Base-by-base conservation (phyloP, 805 yeast species). In the Candida fluviatilis region DNA sequence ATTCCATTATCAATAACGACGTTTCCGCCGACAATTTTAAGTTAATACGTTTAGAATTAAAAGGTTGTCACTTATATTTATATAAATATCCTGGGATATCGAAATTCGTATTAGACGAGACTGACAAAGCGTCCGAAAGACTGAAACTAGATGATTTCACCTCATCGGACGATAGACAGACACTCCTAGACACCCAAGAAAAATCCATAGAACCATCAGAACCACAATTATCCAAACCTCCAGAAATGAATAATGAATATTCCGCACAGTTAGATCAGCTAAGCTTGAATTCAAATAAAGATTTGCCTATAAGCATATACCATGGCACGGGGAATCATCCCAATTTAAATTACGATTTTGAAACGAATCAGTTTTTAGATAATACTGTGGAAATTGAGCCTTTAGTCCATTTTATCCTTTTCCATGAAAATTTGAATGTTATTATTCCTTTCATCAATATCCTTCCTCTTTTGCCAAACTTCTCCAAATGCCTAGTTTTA, bases 351-450 rank as follows among this genome's bases (percentile, higher is more conserved):
- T 55, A 76, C 40, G 86, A 82, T 50, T 54, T 75, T 15, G 72
- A 48, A 10, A 41, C 47, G 15, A 50, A 73, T 14, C 44, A 50
- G 13, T 64, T 73, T 19, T 46, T 69, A 5, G 69, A 75, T 16
- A 86, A 86, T n/a, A 23, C 44, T 54, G 24, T 33, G 18, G 17
- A 86, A 0, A 52, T 76, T 8, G 96, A 89, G 56, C 75, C 89
- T 33, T 68, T 89, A 26, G 77, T 90, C 39, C 97, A 90, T 60
- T 75, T 84, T 3, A 64, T 86, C 18, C 55, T 88, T 12, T 66
- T 65, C 38, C 49, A 50, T 21, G 43, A 45, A 13, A 44, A 52
- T 26, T 23, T 25, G 40, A 16, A 28, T 40, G 13, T 43, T 13
- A 39, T 58, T 36, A 24, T 40, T 48, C 50, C 52, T 18, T 37